These are phyloP conservation scores for Monilinia laxa DNA, from an alignment of 2,329 filamentous ascomycete species.

Conservation along the genomic window DNA sequence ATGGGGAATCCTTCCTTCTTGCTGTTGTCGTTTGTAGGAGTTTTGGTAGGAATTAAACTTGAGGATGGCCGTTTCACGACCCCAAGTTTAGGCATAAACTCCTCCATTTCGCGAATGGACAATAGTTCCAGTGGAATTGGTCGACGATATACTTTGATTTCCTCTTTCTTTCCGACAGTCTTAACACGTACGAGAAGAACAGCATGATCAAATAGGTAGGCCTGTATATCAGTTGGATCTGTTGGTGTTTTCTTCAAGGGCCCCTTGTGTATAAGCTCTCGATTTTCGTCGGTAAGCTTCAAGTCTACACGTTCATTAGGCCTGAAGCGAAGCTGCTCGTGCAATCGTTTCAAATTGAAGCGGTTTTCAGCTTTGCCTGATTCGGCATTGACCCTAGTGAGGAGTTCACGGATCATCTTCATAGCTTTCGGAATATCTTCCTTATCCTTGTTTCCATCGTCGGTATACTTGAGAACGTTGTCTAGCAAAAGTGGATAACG, in stretches of 20 bases:
- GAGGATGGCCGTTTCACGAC: constrained; percentile 85
- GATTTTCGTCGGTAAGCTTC: constrained; percentile 88
- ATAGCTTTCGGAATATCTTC: constrained; percentile 90
- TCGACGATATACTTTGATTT: constrained; percentile 90
- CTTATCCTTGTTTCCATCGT: constrained; percentile 84
- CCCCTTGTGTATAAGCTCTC: constrained; percentile 92
- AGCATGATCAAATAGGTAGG: constrained; percentile 95
- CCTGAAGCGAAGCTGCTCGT: constrained; percentile 87
- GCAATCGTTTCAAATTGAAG: constrained; percentile 89
- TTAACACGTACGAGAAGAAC: constrained; percentile 90
- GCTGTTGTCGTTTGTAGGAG: constrained; percentile 52
- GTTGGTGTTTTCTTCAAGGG: constrained; percentile 89
- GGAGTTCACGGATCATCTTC: constrained; percentile 78
- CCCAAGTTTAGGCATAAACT: constrained; percentile 79
- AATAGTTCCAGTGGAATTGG: constrained; percentile 93
- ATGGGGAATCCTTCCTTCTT: constrained; percentile 85
- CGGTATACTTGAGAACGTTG: constrained; percentile 87
- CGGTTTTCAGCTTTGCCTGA: constrained; percentile 97
- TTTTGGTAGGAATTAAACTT: constrained; percentile 68
- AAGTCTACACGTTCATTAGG: constrained; percentile 89
- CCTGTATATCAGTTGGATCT: constrained; percentile 85
- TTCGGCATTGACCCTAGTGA: constrained; percentile 87
- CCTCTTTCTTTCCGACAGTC: constrained; percentile 87
- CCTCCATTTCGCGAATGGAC: constrained; percentile 95
- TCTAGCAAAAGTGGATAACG: constrained; percentile 91